Evolutionary conservation across 2,329 filamentous ascomycete species (phyloP).

Genomic region (Pseudogymnoascus sp.): DNA sequence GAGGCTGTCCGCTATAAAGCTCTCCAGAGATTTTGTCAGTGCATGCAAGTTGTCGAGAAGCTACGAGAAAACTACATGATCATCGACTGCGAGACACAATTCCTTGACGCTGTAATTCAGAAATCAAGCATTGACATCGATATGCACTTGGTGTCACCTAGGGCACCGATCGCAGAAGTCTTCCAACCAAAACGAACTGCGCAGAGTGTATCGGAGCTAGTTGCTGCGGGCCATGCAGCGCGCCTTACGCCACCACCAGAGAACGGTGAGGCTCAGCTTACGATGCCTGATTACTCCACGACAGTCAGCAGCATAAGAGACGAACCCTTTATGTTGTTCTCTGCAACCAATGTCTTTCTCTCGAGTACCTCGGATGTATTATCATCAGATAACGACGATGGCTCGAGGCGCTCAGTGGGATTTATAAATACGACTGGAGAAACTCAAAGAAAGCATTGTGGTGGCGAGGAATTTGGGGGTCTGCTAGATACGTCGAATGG

Average conservation of each 20-base stretch:
- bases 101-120: constrained; percentile 76
- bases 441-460: not conserved
- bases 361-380: not conserved
- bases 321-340: not conserved
- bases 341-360: not conserved
- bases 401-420: not conserved
- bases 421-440: not conserved
- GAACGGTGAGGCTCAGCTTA: not conserved
- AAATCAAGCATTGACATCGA: constrained; percentile 58
- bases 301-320: not conserved
- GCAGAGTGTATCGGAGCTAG: not conserved
- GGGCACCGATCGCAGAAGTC: not conserved
- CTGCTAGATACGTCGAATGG: not conserved
- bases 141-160: not conserved
- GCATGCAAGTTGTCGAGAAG: constrained; percentile 81
- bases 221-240: not conserved
- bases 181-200: not conserved
- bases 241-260: not conserved
- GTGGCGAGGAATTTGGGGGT: not conserved
- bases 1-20: constrained; percentile 63
- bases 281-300: not conserved
- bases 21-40: constrained; percentile 72
- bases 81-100: constrained; percentile 81
- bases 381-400: not conserved
- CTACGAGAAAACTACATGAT: constrained; percentile 81